A percentile compares a stretch with the other conserved stretches of the same genome.
Conservation (phyloP, 73 alveolate species). For the Stentor roeselii region DNA sequence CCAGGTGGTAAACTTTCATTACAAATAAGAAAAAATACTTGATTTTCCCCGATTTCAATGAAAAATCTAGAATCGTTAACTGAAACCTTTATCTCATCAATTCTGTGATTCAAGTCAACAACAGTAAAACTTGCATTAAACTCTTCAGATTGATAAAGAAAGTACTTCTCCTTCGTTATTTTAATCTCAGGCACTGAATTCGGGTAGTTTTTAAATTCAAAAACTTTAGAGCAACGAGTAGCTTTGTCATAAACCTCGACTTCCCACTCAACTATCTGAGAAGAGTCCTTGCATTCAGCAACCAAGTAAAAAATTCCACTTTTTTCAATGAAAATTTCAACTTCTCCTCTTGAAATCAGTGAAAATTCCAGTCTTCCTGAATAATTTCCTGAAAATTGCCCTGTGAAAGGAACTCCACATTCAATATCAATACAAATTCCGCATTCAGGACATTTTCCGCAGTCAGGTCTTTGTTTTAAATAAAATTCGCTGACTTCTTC, state of each 20-base stretch:
- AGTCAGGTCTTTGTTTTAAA: not conserved
- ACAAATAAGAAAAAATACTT: not conserved
- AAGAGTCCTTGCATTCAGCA: not conserved
- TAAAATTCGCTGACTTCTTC: not conserved
- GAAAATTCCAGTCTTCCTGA: not conserved
- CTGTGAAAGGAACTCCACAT: not conserved
- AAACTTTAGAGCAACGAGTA: not conserved
- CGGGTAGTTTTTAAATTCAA: not conserved
- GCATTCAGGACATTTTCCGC: not conserved
- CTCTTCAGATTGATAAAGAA: not conserved
- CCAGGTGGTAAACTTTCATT: not conserved
- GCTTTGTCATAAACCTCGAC: constrained; percentile 12
- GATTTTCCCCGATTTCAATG: not conserved
- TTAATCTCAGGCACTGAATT: not conserved
- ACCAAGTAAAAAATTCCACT: not conserved
- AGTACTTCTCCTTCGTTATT: not conserved
- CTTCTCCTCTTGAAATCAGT: not conserved
- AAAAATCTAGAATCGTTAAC: not conserved
- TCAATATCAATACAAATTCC: not conserved
- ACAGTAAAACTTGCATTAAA: not conserved
- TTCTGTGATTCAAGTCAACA: not conserved
- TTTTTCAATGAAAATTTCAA: too few species aligned
- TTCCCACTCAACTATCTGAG: not conserved
- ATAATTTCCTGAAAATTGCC: not conserved
- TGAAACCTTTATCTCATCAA: not conserved